Percentiles rank a stretch among this genome's conserved stretches.
Evolutionary conservation across 2,329 filamentous ascomycete species (phyloP).

Genomic region (Aureobasidium sp.): DNA sequence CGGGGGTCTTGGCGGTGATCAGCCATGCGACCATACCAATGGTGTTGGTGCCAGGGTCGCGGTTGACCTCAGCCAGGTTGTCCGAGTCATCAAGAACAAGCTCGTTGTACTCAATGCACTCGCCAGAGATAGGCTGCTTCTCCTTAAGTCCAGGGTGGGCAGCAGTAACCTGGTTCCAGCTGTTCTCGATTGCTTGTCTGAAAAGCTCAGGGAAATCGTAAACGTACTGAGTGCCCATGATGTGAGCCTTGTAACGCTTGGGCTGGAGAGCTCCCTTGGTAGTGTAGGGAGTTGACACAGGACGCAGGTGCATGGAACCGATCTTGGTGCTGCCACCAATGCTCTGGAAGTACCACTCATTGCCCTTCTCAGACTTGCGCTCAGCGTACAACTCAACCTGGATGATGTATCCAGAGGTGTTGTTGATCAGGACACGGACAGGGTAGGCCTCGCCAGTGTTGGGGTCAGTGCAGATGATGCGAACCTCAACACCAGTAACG

Average conservation of each 20-base stretch:
- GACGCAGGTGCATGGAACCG: constrained; percentile 86
- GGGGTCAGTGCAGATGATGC: constrained; percentile 93
- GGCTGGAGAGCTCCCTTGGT: constrained; percentile 99
- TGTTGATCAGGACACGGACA: constrained; percentile 91
- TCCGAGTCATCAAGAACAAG: constrained; percentile 92
- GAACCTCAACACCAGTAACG: constrained; percentile 95
- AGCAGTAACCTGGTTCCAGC: constrained; percentile 70
- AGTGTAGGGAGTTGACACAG: constrained; percentile 85
- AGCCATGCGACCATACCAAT: constrained; percentile 99
- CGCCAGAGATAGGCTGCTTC: constrained; percentile 75
- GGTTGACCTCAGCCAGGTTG: constrained; percentile 84
- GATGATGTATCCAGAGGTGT: constrained; percentile 96
- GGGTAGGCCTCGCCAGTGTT: constrained; percentile 78
- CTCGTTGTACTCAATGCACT: constrained; percentile 91
- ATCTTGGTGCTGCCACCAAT: constrained; percentile 93
- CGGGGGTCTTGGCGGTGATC: constrained; percentile 86
- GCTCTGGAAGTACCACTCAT: constrained; percentile 95
- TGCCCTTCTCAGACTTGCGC: constrained; percentile 91
- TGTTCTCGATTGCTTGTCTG: constrained; percentile 94
- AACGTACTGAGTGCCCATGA: constrained; percentile 98
- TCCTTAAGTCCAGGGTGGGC: constrained; percentile 67
- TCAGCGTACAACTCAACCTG: constrained; percentile 97
- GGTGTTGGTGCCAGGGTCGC: constrained; percentile 88
- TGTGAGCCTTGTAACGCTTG: constrained; percentile 97
- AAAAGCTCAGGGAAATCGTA: constrained; percentile 99